Evolutionary conservation across 805 yeast genomes (phyloP).

Genomic region (Cyberlindnera xishuangbannaensis): DNA sequence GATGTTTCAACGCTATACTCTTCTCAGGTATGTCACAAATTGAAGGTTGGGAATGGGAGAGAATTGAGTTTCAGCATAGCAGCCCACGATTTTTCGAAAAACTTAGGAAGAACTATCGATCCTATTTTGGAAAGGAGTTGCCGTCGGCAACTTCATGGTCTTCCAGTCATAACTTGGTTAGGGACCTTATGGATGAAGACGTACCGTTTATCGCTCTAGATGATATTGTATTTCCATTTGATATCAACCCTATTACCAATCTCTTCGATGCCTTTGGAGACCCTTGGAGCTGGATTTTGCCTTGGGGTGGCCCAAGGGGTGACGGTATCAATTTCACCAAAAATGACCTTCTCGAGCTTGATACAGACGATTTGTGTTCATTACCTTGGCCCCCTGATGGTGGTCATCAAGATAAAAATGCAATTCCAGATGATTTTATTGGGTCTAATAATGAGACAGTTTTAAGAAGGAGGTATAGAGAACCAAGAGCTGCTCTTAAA

Average conservation of each 20-base stretch:
- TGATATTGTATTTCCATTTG: slow-evolving; percentile 80
- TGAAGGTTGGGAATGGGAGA: slow-evolving; percentile 87
- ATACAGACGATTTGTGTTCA: slow-evolving; percentile 52
- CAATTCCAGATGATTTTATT: slow-evolving; percentile 1
- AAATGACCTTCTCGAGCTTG: slow-evolving; percentile 42
- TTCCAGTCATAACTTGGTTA: slow-evolving; percentile 10
- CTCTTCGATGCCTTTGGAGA: slow-evolving; percentile 48
- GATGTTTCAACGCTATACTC: slow-evolving; percentile 53
- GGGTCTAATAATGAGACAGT: slow-evolving; percentile 23
- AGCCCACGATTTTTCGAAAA: slow-evolving; percentile 48
- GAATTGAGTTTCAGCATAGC: slow-evolving; percentile 62
- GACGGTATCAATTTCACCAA: slow-evolving; percentile 55
- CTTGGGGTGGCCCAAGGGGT: slow-evolving; percentile 60
- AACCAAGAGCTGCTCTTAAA: too few species aligned
- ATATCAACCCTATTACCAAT: slow-evolving; percentile 57
- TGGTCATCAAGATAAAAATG: slow-evolving; percentile 35
- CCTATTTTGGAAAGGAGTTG: slow-evolving; percentile 18
- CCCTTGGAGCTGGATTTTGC: slow-evolving; percentile 61
- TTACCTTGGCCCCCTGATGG: slow-evolving; percentile 96
- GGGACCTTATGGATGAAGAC: slow-evolving; percentile 11
- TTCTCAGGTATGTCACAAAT: slow-evolving; percentile 78
- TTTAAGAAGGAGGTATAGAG: slow-evolving; percentile 22
- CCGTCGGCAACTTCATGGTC: slow-evolving; percentile 20
- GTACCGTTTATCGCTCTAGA: slow-evolving; percentile 41
- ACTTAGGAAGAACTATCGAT: slow-evolving; percentile 38